Evolutionary conservation across 495 filamentous ascomycete genomes (phyloP).

Genomic region (Talaromyces wortmannii): DNA sequence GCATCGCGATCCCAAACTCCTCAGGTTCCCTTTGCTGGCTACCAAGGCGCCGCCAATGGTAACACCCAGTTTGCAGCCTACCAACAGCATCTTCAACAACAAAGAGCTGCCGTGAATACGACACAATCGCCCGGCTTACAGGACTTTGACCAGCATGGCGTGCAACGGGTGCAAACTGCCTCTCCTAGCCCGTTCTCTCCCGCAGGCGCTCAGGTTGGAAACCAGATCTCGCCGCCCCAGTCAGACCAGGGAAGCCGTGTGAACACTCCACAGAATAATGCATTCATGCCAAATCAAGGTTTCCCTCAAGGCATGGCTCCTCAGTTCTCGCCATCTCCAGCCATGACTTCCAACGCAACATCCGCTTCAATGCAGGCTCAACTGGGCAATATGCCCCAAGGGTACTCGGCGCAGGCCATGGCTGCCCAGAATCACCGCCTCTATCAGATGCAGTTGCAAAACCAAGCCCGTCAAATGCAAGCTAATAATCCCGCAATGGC

Average conservation of each 20-base stretch:
- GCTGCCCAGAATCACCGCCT: slow-evolving; percentile 43
- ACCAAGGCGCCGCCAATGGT: slow-evolving; percentile 53
- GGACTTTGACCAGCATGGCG: slow-evolving; percentile 56
- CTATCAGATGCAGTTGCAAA: slow-evolving; percentile 51
- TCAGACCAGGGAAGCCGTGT: slow-evolving; percentile 69
- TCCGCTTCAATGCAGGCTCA: slow-evolving; percentile 33
- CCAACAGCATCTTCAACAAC: slow-evolving; percentile 72
- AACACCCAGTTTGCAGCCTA: slow-evolving; percentile 48
- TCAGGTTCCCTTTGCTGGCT: slow-evolving; percentile 58
- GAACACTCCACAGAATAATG: slow-evolving; percentile 65
- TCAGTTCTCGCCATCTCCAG: slow-evolving; percentile 41
- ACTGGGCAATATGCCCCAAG: slow-evolving; percentile 39
- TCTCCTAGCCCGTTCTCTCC: slow-evolving; percentile 91
- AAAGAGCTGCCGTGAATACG: slow-evolving; percentile 71
- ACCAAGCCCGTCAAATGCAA: slow-evolving; percentile 60
- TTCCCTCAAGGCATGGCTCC: slow-evolving; percentile 54
- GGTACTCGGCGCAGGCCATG: slow-evolving; percentile 40
- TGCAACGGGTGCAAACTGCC: slow-evolving; percentile 78
- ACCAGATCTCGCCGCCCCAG: slow-evolving; percentile 71
- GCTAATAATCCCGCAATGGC: slow-evolving; percentile 41
- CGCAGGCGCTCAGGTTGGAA: slow-evolving; percentile 63
- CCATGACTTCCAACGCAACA: slow-evolving; percentile 25
- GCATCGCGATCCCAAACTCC: slow-evolving; percentile 91
- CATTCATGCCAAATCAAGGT: slow-evolving; percentile 51
- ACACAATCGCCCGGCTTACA: slow-evolving; percentile 90